Evolutionary conservation across 2,329 filamentous ascomycete genomes (phyloP).

Genomic region (Parascedosporium putredinis): DNA sequence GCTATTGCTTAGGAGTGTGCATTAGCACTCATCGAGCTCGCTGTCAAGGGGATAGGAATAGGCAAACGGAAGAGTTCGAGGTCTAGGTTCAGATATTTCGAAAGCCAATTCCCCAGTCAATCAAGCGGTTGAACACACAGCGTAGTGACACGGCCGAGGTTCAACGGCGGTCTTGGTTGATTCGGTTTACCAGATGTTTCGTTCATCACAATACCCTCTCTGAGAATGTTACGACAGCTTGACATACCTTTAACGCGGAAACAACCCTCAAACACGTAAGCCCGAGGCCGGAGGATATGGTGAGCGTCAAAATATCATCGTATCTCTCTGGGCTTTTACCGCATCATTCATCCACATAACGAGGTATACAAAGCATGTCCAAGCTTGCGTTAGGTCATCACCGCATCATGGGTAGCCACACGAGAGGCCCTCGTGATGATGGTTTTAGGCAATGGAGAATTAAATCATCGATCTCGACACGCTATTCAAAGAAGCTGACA

Average conservation of each 20-base stretch:
- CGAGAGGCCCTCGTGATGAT: slow-evolving; percentile 58
- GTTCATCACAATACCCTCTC: slow-evolving; percentile 22
- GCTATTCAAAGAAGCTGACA: slow-evolving; percentile 39
- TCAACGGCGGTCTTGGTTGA: slow-evolving; percentile 20
- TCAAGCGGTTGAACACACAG: slow-evolving; percentile 18
- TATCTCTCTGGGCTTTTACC: no score
- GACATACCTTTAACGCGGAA: background rate
- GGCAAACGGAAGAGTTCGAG: background rate
- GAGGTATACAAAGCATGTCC: background rate
- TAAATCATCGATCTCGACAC: slow-evolving; percentile 44
- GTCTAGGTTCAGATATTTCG: background rate
- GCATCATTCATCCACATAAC: background rate
- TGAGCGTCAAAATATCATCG: background rate
- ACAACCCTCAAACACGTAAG: no score
- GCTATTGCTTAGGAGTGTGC: no score
- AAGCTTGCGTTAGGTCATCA: slow-evolving; percentile 48
- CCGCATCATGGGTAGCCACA: slow-evolving; percentile 53
- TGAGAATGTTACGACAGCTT: background rate
- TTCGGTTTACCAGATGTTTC: slow-evolving; percentile 35
- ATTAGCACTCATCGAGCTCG: background rate
- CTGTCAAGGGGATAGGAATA: background rate
- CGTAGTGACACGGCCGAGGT: background rate
- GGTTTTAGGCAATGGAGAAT: slow-evolving; percentile 54
- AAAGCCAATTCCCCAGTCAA: slow-evolving; percentile 16
- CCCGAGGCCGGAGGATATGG: background rate